Evolutionary conservation across 2,329 filamentous ascomycete genomes (phyloP).

Genomic region (Fusarium sp.): DNA sequence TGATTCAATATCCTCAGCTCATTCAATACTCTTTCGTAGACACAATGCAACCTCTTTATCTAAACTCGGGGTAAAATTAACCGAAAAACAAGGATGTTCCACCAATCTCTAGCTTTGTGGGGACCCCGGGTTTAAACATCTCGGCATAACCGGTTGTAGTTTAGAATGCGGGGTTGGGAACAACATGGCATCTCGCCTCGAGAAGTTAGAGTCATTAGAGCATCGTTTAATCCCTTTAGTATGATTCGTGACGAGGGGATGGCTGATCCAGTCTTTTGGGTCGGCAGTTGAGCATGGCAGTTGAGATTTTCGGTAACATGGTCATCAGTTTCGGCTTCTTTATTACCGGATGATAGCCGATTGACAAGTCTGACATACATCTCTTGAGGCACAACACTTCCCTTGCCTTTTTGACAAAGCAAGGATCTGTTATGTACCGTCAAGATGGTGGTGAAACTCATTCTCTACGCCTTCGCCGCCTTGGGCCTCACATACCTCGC

Average conservation of each 20-base stretch:
- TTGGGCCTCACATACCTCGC: slow-evolving; percentile 27
- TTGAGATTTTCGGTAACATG: slow-evolving; percentile 16
- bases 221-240: neutral
- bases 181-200: slow-evolving; percentile 8
- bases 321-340: neutral
- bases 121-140: slow-evolving; percentile 20
- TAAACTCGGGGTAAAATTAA: slow-evolving; percentile 23
- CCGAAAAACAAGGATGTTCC: slow-evolving; percentile 24
- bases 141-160: slow-evolving; percentile 18
- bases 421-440: neutral
- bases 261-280: neutral
- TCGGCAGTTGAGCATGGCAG: slow-evolving; percentile 40
- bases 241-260: slow-evolving; percentile 33
- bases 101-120: slow-evolving; percentile 8
- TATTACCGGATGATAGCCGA: slow-evolving; percentile 8
- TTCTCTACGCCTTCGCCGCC: slow-evolving; percentile 4
- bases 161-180: slow-evolving; percentile 38
- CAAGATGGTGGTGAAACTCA: slow-evolving; percentile 18
- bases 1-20: neutral
- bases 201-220: slow-evolving; percentile 18
- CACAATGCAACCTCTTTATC: slow-evolving; percentile 23
- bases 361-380: neutral
- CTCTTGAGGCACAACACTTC: neutral
- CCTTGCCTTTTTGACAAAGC: neutral
- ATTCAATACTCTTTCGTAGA: too few species aligned